Conservation (phyloP, 345 rosid species). For the Draba incana region DNA sequence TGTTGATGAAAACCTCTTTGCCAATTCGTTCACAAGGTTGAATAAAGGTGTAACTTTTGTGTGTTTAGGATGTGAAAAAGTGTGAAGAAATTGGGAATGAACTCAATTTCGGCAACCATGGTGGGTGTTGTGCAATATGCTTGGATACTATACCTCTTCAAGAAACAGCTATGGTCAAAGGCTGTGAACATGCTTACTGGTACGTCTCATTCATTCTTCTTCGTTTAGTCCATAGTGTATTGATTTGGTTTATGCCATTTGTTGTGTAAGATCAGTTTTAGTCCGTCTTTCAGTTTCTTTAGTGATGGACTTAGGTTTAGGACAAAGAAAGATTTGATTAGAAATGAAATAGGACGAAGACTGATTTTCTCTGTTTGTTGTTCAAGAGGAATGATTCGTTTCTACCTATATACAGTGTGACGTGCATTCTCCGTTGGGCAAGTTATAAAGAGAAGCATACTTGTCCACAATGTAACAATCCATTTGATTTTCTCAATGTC, state of each 20-base stretch:
- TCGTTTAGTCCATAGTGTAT: background rate
- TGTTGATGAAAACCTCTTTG: background rate
- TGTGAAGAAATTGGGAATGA: conserved; percentile 35
- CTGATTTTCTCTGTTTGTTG: conserved; percentile 6
- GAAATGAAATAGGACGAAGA: background rate
- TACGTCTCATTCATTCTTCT: conserved; percentile 45
- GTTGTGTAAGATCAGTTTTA: background rate
- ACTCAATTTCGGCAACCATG: conserved; percentile 59
- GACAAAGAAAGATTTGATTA: background rate
- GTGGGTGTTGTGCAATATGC: conserved; percentile 85
- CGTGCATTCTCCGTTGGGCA: conserved; percentile 92
- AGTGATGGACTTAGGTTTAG: background rate
- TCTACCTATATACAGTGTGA: conserved; percentile 60
- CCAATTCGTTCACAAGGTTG: background rate
- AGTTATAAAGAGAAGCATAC: conserved; percentile 63
- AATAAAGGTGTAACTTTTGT: conserved; percentile 3
- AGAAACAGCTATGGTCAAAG: conserved; percentile 91
- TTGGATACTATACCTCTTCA: conserved; percentile 76
- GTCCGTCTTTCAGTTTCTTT: background rate
- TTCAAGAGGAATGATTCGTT: conserved; percentile 27
- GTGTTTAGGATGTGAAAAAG: conserved; percentile 52
- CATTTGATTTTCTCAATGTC: conserved; percentile 78
- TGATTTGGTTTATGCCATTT: conserved; percentile 9
- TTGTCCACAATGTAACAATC: conserved; percentile 96
- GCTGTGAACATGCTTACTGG: conserved; percentile 99